Base-by-base conservation (phyloP, 192 early-diverging fungal species). In the Linnemannia hyalina region DNA sequence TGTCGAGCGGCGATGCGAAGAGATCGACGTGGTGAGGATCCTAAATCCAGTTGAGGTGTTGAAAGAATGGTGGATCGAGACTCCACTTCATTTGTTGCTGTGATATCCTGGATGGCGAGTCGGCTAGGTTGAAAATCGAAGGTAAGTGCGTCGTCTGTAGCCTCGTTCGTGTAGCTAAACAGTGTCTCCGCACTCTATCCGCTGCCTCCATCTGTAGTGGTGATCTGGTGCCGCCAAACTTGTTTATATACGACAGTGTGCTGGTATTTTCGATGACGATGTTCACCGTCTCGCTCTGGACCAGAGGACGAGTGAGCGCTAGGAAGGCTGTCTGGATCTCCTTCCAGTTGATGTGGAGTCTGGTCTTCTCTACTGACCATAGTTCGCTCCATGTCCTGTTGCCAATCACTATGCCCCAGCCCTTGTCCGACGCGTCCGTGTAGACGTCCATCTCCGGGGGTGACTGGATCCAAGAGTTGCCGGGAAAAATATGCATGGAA, bases 81-180 rank as follows among this genome's bases (percentile, higher is more conserved):
- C 44, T 69, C 82, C 81, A 88, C 29, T 80, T 72, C 42, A 74
- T 60, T 41, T 88, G 81, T 20, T 57, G 15, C n/a, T 36, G 57
- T 40, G 73, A 26, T 10, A 68, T 23, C 13, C 87, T 22, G 8
- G 87, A 81, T 38, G 81, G 79, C 20, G 74, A 65, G 55, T 88
- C 88, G 0, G 88, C 80, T 10, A 76, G 82, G 47, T 83, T 83
- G 82, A 83, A 83, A 13, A 41, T 49, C n/a, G 82, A 83, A 20
- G 82, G 77, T 1, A 83, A 73, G 26, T 83, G 75, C 18, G 76
- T 83, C 23, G 73, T 77, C 23, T 36, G n/a, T 13, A 83, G 71
- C 60, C 82, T 65, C 23, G 82, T 83, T 0, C 68, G 74, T 8
- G 63, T 80, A 4, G 70, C 47, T 15, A 80, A 47, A 55, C 77